These are phyloP conservation scores for Hymenoscyphus albidus DNA, from an alignment of 2,329 filamentous ascomycete species.

Conservation along the genomic window DNA sequence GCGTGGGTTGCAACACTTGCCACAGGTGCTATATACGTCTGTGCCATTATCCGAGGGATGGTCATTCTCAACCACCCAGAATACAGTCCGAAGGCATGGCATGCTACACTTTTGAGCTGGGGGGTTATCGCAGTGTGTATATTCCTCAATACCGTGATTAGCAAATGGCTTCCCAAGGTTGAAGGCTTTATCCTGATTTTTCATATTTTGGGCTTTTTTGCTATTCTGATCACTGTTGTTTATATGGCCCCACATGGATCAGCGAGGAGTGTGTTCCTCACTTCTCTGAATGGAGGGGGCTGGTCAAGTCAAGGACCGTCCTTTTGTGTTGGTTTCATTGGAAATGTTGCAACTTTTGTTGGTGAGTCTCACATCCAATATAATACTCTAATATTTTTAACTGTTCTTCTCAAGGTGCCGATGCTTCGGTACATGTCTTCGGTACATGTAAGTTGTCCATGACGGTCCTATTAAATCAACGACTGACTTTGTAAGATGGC, in stretches of 20 bases:
- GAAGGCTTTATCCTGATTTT: conserved; percentile 48
- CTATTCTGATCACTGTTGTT: not conserved
- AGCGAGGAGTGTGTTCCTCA: conserved; percentile 39
- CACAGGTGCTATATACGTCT: conserved; percentile 50
- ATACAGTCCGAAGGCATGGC: conserved; percentile 43
- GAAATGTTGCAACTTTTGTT: conserved; percentile 38
- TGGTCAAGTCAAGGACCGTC: conserved; percentile 44
- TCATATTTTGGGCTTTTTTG: conserved; percentile 38
- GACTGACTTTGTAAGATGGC: conserved; percentile 33
- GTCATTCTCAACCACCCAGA: conserved; percentile 40
- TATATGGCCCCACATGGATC: not conserved
- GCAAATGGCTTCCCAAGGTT: conserved; percentile 47
- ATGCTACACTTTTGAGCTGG: conserved; percentile 48
- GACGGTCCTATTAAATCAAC: too few relatives aligned
- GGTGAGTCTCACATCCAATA: conserved; percentile 22
- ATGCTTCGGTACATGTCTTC: conserved; percentile 36
- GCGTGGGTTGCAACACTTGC: conserved; percentile 76
- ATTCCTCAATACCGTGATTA: conserved; percentile 27
- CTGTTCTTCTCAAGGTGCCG: conserved; percentile 23
- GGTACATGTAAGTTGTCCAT: conserved; percentile 17
- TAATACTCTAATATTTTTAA: too few relatives aligned
- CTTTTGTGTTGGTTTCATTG: conserved; percentile 44
- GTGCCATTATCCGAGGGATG: conserved; percentile 46
- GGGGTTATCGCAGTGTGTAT: conserved; percentile 46
- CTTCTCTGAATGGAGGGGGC: conserved; percentile 39